Percentiles rank a stretch among this genome's conserved stretches.
phyloP scores from a whole-genome alignment of 2,329 filamentous ascomycete species.

The Hypoxylon sp. region DNA sequence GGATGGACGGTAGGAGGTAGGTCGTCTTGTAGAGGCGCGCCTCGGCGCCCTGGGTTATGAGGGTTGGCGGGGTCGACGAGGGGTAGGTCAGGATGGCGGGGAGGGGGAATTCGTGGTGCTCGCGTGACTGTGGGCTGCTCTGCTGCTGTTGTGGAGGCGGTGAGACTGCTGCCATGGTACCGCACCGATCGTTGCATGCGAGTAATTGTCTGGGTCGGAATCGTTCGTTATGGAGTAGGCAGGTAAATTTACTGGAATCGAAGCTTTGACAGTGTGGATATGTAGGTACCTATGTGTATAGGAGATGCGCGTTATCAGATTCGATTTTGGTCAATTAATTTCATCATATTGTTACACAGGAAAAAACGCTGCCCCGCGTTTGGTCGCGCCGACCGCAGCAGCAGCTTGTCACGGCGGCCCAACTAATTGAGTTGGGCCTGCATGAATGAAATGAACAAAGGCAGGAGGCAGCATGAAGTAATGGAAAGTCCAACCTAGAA shows the following conservation, averaged over 20 bases:
- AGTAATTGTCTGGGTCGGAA: slow-evolving; percentile 14
- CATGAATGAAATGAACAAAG: slow-evolving; percentile 6
- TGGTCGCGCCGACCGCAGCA: slow-evolving; percentile 18
- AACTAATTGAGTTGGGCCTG: slow-evolving; percentile 20
- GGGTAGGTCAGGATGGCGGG: slow-evolving; percentile 74
- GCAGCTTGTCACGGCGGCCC: slow-evolving; percentile 4
- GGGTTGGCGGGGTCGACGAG: slow-evolving; percentile 69
- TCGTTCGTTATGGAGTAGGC: slow-evolving; percentile 10
- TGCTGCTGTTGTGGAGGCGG: slow-evolving; percentile 26
- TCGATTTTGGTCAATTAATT: slow-evolving; percentile 13
- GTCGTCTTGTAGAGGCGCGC: slow-evolving; percentile 90
- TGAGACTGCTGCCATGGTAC: slow-evolving; percentile 37
- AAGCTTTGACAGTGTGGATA: slow-evolving; percentile 1
- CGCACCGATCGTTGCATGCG: slow-evolving; percentile 6
- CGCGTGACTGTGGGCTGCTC: slow-evolving; percentile 11
- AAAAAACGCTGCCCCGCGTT: slow-evolving; percentile 29
- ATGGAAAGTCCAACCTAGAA: slow-evolving; percentile 9
- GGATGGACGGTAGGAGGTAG: slow-evolving; percentile 75
- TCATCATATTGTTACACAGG: slow-evolving; percentile 21
- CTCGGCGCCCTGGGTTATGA: slow-evolving; percentile 95
- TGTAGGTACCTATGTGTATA: background rate
- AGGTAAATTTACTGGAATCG: background rate
- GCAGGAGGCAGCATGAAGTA: slow-evolving; percentile 11
- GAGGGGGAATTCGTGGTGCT: slow-evolving; percentile 61
- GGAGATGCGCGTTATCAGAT: background rate